These are phyloP conservation scores for Ogataea nitratoaversa DNA, from an alignment of 805 yeast genomes.

Conservation along the genomic window DNA sequence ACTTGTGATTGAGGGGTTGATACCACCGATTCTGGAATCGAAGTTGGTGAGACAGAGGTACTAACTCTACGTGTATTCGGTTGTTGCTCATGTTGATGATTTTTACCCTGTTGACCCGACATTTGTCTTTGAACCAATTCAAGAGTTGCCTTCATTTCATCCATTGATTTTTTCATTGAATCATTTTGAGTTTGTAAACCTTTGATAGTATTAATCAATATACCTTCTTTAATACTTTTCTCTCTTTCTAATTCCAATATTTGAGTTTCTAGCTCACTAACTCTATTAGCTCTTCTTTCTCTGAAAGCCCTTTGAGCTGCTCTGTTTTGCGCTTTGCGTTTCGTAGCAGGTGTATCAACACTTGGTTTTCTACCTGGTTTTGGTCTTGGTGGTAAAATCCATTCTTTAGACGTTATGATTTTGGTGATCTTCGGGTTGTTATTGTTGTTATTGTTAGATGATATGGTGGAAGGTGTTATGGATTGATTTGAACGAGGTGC, in stretches of 20 bases:
- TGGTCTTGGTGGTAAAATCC: conserved; percentile 61
- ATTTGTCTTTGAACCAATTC: conserved; percentile 17
- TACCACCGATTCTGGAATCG: conserved; percentile 9
- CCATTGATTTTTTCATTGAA: conserved; percentile 37
- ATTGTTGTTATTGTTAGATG: conserved; percentile 5
- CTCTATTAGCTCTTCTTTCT: conserved; percentile 79
- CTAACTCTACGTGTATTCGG: conserved; percentile 6
- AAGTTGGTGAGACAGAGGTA: conserved; percentile 14
- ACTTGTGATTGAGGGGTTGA: conserved; percentile 19
- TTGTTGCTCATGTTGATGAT: conserved; percentile 1
- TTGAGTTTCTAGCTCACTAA: conserved; percentile 71
- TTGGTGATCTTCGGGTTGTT: conserved; percentile 34
- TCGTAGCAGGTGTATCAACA: conserved; percentile 74
- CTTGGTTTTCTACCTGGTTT: conserved; percentile 49
- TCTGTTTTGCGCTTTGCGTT: conserved; percentile 85
- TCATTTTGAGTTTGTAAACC: conserved; percentile 44
- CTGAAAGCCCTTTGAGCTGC: conserved; percentile 94
- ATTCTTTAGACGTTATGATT: conserved; percentile 54
- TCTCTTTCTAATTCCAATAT: conserved; percentile 65
- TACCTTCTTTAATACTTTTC: conserved; percentile 55
- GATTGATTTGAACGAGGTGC: conserved; percentile 19
- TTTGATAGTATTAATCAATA: conserved; percentile 47
- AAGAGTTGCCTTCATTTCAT: conserved; percentile 32
- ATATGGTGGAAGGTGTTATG: conserved; percentile 12
- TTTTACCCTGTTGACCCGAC: not conserved